Base-by-base conservation (phyloP, 1,284 basidiomycete species). In the Moesziomyces aphidis region DNA sequence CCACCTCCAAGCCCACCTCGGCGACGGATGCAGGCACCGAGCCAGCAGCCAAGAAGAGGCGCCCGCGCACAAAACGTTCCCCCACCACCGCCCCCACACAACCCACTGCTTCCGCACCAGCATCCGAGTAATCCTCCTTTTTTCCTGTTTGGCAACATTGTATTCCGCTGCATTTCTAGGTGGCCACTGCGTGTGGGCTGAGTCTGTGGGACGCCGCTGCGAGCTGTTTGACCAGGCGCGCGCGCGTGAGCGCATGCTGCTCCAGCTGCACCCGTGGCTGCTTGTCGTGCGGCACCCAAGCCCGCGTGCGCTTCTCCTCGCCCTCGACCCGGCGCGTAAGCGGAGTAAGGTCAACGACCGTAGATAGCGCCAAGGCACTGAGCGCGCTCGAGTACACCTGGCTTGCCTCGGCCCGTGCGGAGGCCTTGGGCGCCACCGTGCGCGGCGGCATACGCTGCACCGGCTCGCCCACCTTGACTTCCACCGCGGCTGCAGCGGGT, bases 321-420 rank as follows among this genome's bases (percentile, higher is more conserved):
- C 11, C 21, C 44, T 24, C 21, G 10, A 47, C n/a, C 39, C 47
- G 28, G 31, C 26, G 50, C 15, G 46, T 52, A 9, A 76, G 58
- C 34, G 50, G 61, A 1, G 64, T 66, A 2, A 83, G 57, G 49
- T 78, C 76, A 31, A 83, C 77, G 0, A 83, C 73, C 11, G 61
- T 70, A 6, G 81, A 76, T 45, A 76, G 7, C 7, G 77, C 67
- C 55, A 68, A 23, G 0, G 59, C 64, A 1, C 61, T 50, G 4
- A 73, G 61, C 6, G 65, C 59, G 19, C 36, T 56, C 13, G 36
- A 49, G 50, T 61, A 68, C 2, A 65, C 15, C 26, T 55, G 45
- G n/a, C 53, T 61, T 3, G 65, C 61, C 31, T 73, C 65, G 2
- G 39, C 21, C 3, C 54, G 50, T 7, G 56, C 57, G 1, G 56